Percentiles rank a stretch among this genome's conserved stretches.
These are phyloP conservation scores for Tolypocladium pustulatum DNA, from an alignment of 2,329 filamentous ascomycete genomes.

Conservation along the genomic window DNA sequence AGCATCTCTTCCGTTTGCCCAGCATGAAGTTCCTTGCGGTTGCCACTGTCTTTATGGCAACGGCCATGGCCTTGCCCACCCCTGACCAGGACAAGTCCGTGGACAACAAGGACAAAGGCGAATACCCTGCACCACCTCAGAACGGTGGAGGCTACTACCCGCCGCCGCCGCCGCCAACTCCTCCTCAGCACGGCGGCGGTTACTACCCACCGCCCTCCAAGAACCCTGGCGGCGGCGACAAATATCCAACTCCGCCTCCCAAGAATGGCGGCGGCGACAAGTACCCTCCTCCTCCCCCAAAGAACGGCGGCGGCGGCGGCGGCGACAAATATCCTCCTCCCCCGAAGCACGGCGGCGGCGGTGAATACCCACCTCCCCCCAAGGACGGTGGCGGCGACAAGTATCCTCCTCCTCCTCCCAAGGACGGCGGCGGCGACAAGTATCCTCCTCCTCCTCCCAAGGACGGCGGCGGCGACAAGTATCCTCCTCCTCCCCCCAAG, in stretches of 20 bases:
- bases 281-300: not conserved
- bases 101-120: not conserved
- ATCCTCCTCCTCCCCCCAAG: not conserved
- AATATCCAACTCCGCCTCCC: not conserved
- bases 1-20: not conserved
- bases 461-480: not conserved
- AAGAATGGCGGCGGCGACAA: not conserved
- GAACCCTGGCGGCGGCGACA: not conserved
- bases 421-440: too few species aligned
- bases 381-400: too few species aligned
- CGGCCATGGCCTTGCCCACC: not conserved
- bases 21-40: not conserved
- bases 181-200: not conserved
- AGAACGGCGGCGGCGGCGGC: too few species aligned
- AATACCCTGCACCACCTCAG: not conserved
- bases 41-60: not conserved
- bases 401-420: not conserved
- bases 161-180: not conserved
- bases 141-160: not conserved
- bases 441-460: not conserved
- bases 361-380: not conserved
- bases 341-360: not conserved
- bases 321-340: not conserved
- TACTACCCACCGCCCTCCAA: not conserved
- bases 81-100: not conserved